Evolutionary conservation across 257 asterid genomes (phyloP), one percentile per base, ranked within the genome.

Genomic region (Nicotiana sylvestris): DNA sequence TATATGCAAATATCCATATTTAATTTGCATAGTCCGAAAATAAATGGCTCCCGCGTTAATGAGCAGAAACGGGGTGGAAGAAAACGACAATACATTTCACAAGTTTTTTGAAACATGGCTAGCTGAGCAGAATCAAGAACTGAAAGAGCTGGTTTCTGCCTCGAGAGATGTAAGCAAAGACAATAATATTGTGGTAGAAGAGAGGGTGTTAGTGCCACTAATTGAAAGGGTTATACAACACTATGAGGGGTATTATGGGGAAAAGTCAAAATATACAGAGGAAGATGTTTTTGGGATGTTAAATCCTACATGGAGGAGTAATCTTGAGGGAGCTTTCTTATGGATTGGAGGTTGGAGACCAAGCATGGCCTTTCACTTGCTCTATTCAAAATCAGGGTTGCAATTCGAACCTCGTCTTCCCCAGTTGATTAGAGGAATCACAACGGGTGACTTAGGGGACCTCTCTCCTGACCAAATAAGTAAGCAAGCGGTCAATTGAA

Each of bases 301-400:
- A 58, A 87, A 57, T 70, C 97, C 97, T 0, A 11, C 94, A 0
- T 91, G 97, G 96, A 83, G 82, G 67, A 91, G 93, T 62, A 85
- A 84, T 72, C 89, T 93, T 1, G 96, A 93, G 83, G 90, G 89
- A 33, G 93, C 92, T 32, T 89, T 89, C 77, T 60, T 88, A n/a
- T 93, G 96, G 97, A 85, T 91, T 11, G 97, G 93, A 0, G 94
- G 94, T 0, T 91, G 97, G 96, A 89, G 96, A 25, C 97, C 97
- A 0, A 89, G 84, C 72, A 89, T 88, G 93, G 92, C 93, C 7
- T 87, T 89, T 60, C 94, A 91, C 80, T 81, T 93, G 62, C 89
- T 93, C 49, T 93, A 93, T 83, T 91, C 96, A 12, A 88, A 90
- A 79, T 87, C 92, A 2, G 96, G 93, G 1, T 51, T 85, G 11